phyloP scores from a whole-genome alignment of 768 basidiomycete genomes.

The Leucogyrophana mollusca region DNA sequence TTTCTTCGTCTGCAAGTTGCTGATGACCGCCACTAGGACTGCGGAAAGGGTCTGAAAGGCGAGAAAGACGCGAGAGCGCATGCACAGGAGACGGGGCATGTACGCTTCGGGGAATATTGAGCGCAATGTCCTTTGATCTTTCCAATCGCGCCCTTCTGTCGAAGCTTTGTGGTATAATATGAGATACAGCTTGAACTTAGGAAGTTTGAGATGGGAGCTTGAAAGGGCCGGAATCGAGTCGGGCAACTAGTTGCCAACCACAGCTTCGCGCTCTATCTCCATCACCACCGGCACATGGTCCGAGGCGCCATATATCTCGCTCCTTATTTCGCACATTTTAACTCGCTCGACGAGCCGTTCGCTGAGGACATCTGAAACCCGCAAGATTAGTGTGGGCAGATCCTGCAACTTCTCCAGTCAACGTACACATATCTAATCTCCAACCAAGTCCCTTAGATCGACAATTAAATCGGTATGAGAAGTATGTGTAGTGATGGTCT shows the following conservation, averaged over 20 bases:
- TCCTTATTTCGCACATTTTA: conserved; percentile 82
- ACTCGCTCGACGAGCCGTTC: conserved; percentile 63
- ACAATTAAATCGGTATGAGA: conserved; percentile 80
- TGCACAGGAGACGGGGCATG: conserved; percentile 85
- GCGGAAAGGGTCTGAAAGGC: conserved; percentile 83
- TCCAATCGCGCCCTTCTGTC: background rate
- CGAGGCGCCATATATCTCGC: conserved; percentile 84
- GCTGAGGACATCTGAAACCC: conserved; percentile 66
- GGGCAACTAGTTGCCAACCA: conserved; percentile 25
- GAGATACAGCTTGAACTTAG: background rate
- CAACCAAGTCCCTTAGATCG: conserved; percentile 80
- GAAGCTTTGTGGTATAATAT: background rate
- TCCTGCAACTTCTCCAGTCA: conserved; percentile 12
- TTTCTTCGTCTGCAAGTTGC: too few relatives aligned
- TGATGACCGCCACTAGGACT: conserved; percentile 49
- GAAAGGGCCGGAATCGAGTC: background rate
- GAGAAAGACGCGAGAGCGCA: conserved; percentile 92
- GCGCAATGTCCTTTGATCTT: too few relatives aligned
- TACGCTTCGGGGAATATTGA: conserved; percentile 78
- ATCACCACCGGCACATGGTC: conserved; percentile 83
- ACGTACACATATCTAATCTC: conserved; percentile 82
- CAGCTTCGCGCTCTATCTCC: conserved; percentile 56
- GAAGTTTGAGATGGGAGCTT: background rate
- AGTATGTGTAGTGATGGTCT: conserved; percentile 80
- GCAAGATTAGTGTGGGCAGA: conserved; percentile 2